These are phyloP conservation scores for Leucaena leucocephala DNA, from an alignment of 306 rosid genomes.

Conservation along the genomic window DNA sequence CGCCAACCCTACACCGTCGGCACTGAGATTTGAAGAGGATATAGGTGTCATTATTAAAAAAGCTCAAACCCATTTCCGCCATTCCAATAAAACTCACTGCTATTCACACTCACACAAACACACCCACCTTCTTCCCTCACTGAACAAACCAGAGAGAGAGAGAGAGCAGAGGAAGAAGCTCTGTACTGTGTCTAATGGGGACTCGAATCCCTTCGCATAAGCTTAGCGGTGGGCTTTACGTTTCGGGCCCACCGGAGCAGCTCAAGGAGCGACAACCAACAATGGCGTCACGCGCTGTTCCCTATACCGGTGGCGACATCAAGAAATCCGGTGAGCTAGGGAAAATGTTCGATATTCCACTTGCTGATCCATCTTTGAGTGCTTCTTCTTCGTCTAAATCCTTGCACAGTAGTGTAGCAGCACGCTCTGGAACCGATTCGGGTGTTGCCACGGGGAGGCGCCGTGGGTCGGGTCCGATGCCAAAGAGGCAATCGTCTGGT, in stretches of 20 bases:
- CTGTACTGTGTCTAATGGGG: slow-evolving; percentile 53
- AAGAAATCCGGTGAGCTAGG: slow-evolving; percentile 95
- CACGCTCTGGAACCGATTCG: slow-evolving; percentile 69
- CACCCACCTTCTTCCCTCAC: not conserved
- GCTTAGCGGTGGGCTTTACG: slow-evolving; percentile 87
- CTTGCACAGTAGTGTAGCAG: slow-evolving; percentile 58
- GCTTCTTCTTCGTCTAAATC: slow-evolving; percentile 47
- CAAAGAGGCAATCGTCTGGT: slow-evolving; percentile 57
- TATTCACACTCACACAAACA: not conserved
- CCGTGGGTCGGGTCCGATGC: slow-evolving; percentile 56
- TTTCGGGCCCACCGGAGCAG: slow-evolving; percentile 89
- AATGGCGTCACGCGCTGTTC: slow-evolving; percentile 83
- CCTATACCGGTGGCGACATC: slow-evolving; percentile 93
- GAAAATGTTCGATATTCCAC: slow-evolving; percentile 83
- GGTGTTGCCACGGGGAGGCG: slow-evolving; percentile 48
- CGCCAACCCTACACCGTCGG: not conserved
- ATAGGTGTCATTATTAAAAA: slow-evolving; percentile 45
- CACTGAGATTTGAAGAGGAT: slow-evolving; percentile 30
- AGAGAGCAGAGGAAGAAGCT: not conserved
- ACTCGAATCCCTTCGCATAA: slow-evolving; percentile 87
- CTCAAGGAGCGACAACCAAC: slow-evolving; percentile 80
- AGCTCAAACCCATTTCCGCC: slow-evolving; percentile 51
- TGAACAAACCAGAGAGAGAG: not conserved
- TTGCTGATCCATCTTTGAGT: slow-evolving; percentile 4
- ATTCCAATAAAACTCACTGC: slow-evolving; percentile 31